Conservation (phyloP, 306 rosid genomes). For the Carpinus fangiana region DNA sequence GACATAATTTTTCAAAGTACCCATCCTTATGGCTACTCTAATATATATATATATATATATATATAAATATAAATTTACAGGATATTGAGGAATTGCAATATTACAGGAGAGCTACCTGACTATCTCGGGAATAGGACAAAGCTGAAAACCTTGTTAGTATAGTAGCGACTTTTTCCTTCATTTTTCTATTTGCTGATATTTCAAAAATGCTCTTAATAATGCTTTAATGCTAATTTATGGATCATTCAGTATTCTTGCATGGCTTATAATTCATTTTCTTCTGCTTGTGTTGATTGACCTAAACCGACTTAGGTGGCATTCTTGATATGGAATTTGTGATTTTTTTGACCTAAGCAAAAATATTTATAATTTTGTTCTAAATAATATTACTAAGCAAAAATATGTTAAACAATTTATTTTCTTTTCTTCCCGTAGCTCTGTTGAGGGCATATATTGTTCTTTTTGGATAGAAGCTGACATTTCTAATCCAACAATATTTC, state of each 20-base stretch:
- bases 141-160: conserved; percentile 52
- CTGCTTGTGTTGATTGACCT: neutral
- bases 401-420: no score
- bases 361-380: no score
- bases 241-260: neutral
- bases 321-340: neutral
- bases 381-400: no score
- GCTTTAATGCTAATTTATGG: neutral
- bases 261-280: neutral
- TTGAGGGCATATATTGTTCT: neutral
- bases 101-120: conserved; percentile 49
- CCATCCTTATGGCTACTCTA: neutral
- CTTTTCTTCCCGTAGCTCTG: no score
- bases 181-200: neutral
- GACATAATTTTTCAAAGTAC: neutral
- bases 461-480: neutral
- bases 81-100: conserved; percentile 69
- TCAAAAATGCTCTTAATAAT: neutral
- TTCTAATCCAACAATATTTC: no score
- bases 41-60: no score
- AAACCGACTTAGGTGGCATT: neutral
- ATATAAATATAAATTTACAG: conserved; percentile 32
- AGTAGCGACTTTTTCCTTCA: neutral
- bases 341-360: no score
- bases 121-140: conserved; percentile 38